These are phyloP conservation scores for Pestalotiopsis sp. DNA, from an alignment of 2,329 filamentous ascomycete species.

Conservation along the genomic window DNA sequence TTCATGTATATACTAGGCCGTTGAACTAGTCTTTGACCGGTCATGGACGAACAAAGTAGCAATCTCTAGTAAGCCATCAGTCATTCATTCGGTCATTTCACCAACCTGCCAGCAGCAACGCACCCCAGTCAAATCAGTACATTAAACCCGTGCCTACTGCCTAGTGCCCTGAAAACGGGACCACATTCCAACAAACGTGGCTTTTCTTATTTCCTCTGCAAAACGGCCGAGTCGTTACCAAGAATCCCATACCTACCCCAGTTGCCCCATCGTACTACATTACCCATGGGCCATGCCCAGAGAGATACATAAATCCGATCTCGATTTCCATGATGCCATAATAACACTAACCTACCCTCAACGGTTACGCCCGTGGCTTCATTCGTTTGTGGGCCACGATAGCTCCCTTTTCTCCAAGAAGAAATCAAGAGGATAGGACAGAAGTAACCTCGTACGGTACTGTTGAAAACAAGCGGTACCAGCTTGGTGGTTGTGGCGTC, in stretches of 20 bases:
- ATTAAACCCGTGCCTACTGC: background rate
- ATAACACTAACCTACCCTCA: background rate
- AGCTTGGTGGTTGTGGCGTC: background rate
- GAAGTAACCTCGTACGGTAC: background rate
- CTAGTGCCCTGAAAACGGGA: background rate
- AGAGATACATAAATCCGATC: background rate
- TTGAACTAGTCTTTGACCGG: background rate
- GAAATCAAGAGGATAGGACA: background rate
- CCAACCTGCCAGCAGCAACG: background rate
- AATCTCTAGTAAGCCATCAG: background rate
- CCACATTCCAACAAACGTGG: background rate
- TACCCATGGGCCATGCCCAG: background rate
- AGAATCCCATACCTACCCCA: background rate
- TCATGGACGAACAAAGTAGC: background rate
- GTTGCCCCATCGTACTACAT: background rate
- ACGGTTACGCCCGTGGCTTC: background rate
- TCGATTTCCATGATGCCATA: background rate
- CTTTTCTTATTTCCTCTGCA: background rate
- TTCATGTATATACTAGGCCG: background rate
- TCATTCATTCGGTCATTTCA: background rate
- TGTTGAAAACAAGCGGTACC: background rate
- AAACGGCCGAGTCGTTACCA: background rate
- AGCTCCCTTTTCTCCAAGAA: background rate
- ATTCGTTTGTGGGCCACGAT: background rate
- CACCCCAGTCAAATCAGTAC: background rate